A percentile compares a stretch with the other conserved stretches of the same genome.
These are phyloP conservation scores for Aristolochia contorta DNA, from an alignment of 164 flowering plant genomes.

Conservation along the genomic window DNA sequence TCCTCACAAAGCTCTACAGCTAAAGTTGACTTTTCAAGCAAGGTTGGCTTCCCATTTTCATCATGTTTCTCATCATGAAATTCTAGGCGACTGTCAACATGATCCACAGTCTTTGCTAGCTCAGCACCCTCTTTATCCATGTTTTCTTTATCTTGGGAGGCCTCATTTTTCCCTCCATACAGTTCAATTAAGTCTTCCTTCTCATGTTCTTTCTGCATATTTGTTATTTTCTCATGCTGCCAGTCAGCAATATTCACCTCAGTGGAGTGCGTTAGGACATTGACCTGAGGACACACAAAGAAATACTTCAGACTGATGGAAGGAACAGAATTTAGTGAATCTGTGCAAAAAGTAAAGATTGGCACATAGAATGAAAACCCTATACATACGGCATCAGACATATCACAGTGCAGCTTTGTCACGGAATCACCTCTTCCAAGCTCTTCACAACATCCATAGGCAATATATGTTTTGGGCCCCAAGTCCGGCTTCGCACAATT, in stretches of 20 bases:
- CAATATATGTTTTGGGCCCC: slow-evolving; percentile 78
- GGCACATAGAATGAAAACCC: not conserved
- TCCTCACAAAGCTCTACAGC: not conserved
- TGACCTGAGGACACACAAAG: slow-evolving; percentile 1
- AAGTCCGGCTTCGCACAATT: slow-evolving; percentile 53
- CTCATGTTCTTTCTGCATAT: slow-evolving; percentile 22
- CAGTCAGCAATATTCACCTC: slow-evolving; percentile 32
- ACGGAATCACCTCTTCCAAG: slow-evolving; percentile 83
- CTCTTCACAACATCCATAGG: slow-evolving; percentile 60
- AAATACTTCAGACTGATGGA: too few species aligned
- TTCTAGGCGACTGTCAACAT: too few species aligned
- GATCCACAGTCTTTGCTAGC: not conserved
- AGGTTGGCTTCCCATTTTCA: not conserved
- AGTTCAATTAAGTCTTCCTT: slow-evolving; percentile 23
- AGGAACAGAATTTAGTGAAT: too few species aligned
- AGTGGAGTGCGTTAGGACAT: slow-evolving; percentile 46
- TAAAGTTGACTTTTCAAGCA: not conserved
- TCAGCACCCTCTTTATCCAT: not conserved
- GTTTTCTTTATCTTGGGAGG: not conserved
- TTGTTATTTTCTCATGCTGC: slow-evolving; percentile 24
- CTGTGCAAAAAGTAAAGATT: not conserved
- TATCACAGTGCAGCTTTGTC: slow-evolving; percentile 73
- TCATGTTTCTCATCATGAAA: not conserved
- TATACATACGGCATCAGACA: slow-evolving; percentile 65
- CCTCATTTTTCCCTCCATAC: slow-evolving; percentile 6